Evolutionary conservation across 2,329 filamentous ascomycete species (phyloP).

Genomic region (Pseudocercospora crystallina): DNA sequence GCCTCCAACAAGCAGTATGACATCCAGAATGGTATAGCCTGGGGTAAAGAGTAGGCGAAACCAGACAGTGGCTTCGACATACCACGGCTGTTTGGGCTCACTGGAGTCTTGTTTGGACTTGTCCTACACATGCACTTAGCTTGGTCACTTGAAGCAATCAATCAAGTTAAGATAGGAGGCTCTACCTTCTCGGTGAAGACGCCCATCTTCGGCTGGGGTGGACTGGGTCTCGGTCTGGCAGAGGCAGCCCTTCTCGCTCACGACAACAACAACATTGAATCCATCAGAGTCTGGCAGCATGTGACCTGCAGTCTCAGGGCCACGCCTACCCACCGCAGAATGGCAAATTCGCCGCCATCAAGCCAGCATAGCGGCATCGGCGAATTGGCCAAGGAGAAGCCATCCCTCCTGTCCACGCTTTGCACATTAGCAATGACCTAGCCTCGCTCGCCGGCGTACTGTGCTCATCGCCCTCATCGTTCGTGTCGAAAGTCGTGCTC

Average conservation of each 20-base stretch:
- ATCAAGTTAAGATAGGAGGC: too few relatives aligned
- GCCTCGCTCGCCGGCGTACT: too few relatives aligned
- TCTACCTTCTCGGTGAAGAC: constrained; percentile 10
- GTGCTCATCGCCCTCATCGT: too few relatives aligned
- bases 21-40: constrained; percentile 14
- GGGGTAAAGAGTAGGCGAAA: constrained; percentile 19
- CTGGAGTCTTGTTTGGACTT: not conserved
- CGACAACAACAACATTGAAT: too few relatives aligned
- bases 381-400: not conserved
- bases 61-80: constrained; percentile 14
- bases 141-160: not conserved
- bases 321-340: not conserved
- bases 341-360: constrained; percentile 3
- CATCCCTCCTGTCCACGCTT: too few relatives aligned
- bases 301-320: too few relatives aligned
- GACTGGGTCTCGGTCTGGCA: too few relatives aligned
- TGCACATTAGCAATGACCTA: too few relatives aligned
- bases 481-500: too few relatives aligned
- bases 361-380: constrained; percentile 16
- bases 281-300: too few relatives aligned
- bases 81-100: constrained; percentile 10
- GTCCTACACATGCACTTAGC: not conserved
- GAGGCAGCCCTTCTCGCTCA: too few relatives aligned
- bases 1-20: constrained; percentile 15
- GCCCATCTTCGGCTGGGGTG: constrained; percentile 5